Base-by-base conservation (phyloP, 108 stramenopile genomes). In the Schizochytrium sp. region DNA sequence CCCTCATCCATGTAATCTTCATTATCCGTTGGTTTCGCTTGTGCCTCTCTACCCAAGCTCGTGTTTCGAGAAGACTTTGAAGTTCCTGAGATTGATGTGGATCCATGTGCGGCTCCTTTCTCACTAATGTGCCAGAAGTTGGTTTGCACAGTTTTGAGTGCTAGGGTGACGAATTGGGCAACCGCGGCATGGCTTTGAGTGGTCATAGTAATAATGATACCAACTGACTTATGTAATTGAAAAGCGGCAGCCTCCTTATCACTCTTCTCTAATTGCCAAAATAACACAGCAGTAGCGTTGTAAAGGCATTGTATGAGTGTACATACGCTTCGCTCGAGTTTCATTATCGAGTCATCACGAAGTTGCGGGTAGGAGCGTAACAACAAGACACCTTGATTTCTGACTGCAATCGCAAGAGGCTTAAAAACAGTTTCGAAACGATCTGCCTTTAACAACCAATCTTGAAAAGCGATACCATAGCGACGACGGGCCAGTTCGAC, bases 141-240 rank as follows among this genome's bases (percentile, higher is more conserved):
- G 28, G 64, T 44, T 38, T 69, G 64, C 64, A 44, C 64, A 69
- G 64, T 44, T 44, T 69, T 69, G 64, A 69, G 64, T 0, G 64
- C 64, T 2, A 13, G 64, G 3, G 44, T 44, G 0, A 69, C 64
- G 15, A 69, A 69, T 8, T 69, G 64, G 12, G 64, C 64, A 69
- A 69, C 44, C 42, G 64, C 64, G 8, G 64, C 64, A 15, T 69
- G 64, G 1, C 64, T 44, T 44, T 38, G 42, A 7, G 64, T 44
- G 28, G 64, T 69, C 12, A 69, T 38, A 28, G 0, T 15, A 44
- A 69, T 69, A 3, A 69, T 12, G 42, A 69, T 44, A 7, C 28
- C 5, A 7, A 44, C 40, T 15, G 64, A 38, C 64, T 38, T 12
- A 7, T 69, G 64, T 44, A 69, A 7, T 10, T 69, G 42, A 15